Percentiles rank a stretch among this genome's conserved stretches.
These are phyloP conservation scores for Plantago major DNA, from an alignment of 257 asterid species.

Conservation along the genomic window DNA sequence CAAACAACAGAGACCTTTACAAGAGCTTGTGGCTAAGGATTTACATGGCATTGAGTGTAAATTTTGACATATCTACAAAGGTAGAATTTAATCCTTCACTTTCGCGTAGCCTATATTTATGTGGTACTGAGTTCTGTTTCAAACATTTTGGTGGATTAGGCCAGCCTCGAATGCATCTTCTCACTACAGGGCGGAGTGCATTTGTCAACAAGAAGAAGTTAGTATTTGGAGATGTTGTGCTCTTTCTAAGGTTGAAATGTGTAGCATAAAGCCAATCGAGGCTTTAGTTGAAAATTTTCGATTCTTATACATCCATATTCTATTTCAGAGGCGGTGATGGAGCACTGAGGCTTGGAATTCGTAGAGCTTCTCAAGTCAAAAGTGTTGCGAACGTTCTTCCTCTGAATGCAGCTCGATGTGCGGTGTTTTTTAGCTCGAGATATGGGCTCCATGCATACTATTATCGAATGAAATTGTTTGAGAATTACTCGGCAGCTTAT, in stretches of 20 bases:
- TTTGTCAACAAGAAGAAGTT: constrained; percentile 92
- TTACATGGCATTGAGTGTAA: constrained; percentile 55
- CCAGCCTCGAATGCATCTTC: constrained; percentile 96
- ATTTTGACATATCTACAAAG: constrained; percentile 58
- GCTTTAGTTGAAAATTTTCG: constrained; percentile 4
- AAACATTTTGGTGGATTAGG: constrained; percentile 46
- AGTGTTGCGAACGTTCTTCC: constrained; percentile 41
- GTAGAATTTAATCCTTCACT: constrained; percentile 15
- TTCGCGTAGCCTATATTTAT: background rate
- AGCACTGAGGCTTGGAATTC: constrained; percentile 90
- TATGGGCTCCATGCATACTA: no score
- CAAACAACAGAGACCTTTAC: constrained; percentile 43
- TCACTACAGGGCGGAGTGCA: constrained; percentile 99
- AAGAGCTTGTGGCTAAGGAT: constrained; percentile 52
- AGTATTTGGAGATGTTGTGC: constrained; percentile 95
- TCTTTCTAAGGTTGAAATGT: constrained; percentile 76
- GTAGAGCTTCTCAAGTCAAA: constrained; percentile 83
- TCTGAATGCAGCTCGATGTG: no score
- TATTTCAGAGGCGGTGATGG: constrained; percentile 89
- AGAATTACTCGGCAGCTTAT: no score
- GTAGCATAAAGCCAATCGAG: background rate
- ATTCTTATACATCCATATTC: constrained; percentile 4
- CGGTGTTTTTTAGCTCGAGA: no score
- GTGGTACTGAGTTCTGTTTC: background rate
- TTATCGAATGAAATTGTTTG: no score